These are phyloP conservation scores for Mercurialis annua DNA, from an alignment of 345 rosid species.

Conservation along the genomic window DNA sequence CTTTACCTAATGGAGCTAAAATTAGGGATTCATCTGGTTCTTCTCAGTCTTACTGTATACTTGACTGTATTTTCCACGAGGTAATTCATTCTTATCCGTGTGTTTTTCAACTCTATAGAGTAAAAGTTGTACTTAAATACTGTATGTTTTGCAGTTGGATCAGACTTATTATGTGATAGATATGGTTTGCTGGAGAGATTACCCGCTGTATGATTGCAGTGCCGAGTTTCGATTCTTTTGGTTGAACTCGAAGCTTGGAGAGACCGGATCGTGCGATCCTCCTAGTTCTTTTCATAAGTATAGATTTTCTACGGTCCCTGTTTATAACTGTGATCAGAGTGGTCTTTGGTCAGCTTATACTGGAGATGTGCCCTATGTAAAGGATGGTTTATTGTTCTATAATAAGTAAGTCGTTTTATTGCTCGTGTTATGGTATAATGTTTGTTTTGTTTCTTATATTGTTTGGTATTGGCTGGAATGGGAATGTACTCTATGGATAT, in stretches of 20 bases:
- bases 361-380: conserved; percentile 58
- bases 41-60: conserved; percentile 68
- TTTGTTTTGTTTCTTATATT: neutral
- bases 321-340: conserved; percentile 62
- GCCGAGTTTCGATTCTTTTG: conserved; percentile 93
- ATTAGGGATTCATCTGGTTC: conserved; percentile 61
- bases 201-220: conserved; percentile 81
- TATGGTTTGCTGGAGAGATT: conserved; percentile 91
- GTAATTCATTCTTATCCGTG: conserved; percentile 24
- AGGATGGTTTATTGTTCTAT: conserved; percentile 85
- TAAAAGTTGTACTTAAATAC: too few relatives aligned
- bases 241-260: conserved; percentile 85
- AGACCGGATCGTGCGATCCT: conserved; percentile 73
- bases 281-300: conserved; percentile 74
- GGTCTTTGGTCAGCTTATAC: conserved; percentile 68
- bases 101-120: too few relatives aligned
- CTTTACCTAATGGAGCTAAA: conserved; percentile 76
- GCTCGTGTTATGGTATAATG: neutral
- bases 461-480: neutral
- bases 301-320: conserved; percentile 55
- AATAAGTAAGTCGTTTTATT: conserved; percentile 73
- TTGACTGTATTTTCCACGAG: conserved; percentile 97
- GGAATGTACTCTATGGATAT: neutral
- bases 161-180: conserved; percentile 93
- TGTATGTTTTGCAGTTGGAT: conserved; percentile 44